Evolutionary conservation across 2,329 filamentous ascomycete species (phyloP), one percentile per base, ranked within the genome.

Genomic region (Xylaria multiplex): DNA sequence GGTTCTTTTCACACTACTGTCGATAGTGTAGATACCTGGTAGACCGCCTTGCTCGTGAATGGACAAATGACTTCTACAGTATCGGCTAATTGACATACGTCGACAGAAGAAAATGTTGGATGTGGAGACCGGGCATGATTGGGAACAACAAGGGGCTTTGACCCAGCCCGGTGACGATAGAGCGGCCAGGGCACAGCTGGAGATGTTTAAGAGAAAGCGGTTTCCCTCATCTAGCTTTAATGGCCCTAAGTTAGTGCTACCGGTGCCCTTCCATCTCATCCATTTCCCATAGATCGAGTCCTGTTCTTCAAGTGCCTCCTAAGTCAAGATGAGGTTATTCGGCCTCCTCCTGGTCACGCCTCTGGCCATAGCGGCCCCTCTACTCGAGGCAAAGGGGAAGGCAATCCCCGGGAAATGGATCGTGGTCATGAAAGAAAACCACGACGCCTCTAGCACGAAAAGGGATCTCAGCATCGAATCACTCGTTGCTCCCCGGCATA

Each of bases 401-500:
- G 61, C 57, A 6, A 71, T 76, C 22, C 73, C 73, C 14, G 71
- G 70, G 7, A 69, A 73, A 67, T 75, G 73, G 72, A 75, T 76
- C 52, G 72, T 71, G 14, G 73, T 74, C 14, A 71, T 75, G 64
- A 76, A 75, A 55, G 71, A 72, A n/a, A 57, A 69, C 49, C 69
- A 60, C 52, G 64, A 70, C 6, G 49, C 66, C 24, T 52, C 59
- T 3, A 55, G 48, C 27, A 69, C 59, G 8, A 57, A 69, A 11
- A 54, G 61, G 9, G 30, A 50, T 27, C 53, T 69, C 6, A 42
- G 70, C 3, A 58, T 66, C 22, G 71, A 72, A 35, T 55, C 62
- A 2, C 54, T 67, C 16, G 43, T 48, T 2, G 48, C 63, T 32
- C 72, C 74, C 37, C 63, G 62, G 19, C 69, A 73, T 22, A 71